Evolutionary conservation across 129 eudicot genomes (phyloP).

Genomic region (Rutidosis leptorrhynchoides): DNA sequence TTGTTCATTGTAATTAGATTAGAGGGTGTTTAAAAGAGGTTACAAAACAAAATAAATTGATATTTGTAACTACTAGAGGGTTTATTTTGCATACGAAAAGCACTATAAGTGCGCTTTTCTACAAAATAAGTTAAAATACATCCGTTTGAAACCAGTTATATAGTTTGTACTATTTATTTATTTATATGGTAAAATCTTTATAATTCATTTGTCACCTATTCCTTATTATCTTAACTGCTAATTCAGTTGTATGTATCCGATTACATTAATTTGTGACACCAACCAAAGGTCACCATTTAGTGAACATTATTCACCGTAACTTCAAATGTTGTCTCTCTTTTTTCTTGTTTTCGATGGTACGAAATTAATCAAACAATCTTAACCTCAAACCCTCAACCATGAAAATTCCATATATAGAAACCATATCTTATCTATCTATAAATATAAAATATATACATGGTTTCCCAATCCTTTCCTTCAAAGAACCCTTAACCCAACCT

Average conservation of each 20-base stretch:
- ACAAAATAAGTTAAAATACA: too few species aligned
- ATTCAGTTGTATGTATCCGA: neutral
- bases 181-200: too few species aligned
- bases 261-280: neutral
- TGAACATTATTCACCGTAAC: neutral
- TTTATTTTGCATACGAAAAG: too few species aligned
- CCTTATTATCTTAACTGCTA: too few species aligned
- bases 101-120: too few species aligned
- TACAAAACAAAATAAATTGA: too few species aligned
- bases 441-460: slow-evolving; percentile 19
- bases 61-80: too few species aligned
- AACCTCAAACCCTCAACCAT: slow-evolving; percentile 29
- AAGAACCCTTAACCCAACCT: slow-evolving; percentile 9
- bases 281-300: neutral
- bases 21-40: neutral
- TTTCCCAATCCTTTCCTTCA: slow-evolving; percentile 4
- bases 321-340: neutral
- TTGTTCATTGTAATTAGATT: slow-evolving; percentile 41
- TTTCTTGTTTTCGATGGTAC: neutral
- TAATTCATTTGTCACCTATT: too few species aligned
- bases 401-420: slow-evolving; percentile 23
- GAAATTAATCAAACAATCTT: slow-evolving; percentile 3
- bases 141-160: too few species aligned
- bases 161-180: too few species aligned
- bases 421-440: slow-evolving; percentile 18